A percentile compares a stretch with the other conserved stretches of the same genome.
phyloP scores from a whole-genome alignment of 305 asterid genomes.

The Stenogyne calaminthoides region DNA sequence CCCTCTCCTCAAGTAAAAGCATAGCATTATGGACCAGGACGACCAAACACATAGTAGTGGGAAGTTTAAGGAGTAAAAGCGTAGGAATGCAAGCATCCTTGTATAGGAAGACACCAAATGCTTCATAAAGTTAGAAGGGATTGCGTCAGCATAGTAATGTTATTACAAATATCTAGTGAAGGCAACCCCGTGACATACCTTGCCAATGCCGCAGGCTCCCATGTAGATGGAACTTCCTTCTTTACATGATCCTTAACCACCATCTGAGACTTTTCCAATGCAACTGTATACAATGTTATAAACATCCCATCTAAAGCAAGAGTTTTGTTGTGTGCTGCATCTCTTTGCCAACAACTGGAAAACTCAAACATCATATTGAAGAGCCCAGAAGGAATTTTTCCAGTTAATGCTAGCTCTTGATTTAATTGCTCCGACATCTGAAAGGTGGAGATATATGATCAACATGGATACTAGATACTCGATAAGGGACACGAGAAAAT shows the following conservation, averaged over 20 bases:
- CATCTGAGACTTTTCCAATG: slow-evolving; percentile 92
- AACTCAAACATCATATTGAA: slow-evolving; percentile 96
- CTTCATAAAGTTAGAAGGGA: slow-evolving; percentile 21
- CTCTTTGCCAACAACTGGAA: slow-evolving; percentile 96
- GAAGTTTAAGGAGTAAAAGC: slow-evolving; percentile 1
- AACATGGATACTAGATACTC: background rate
- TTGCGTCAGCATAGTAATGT: slow-evolving; percentile 6
- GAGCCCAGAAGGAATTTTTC: slow-evolving; percentile 94
- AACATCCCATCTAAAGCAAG: slow-evolving; percentile 95
- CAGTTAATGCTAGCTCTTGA: slow-evolving; percentile 82
- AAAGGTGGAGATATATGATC: slow-evolving; percentile 27
- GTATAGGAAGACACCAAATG: slow-evolving; percentile 2
- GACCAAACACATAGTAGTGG: slow-evolving; percentile 2
- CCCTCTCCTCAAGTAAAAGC: slow-evolving; percentile 5
- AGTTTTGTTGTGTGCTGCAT: slow-evolving; percentile 78
- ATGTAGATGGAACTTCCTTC: slow-evolving; percentile 86
- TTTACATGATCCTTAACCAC: slow-evolving; percentile 80
- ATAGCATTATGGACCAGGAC: background rate
- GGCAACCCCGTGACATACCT: slow-evolving; percentile 50
- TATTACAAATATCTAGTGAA: slow-evolving; percentile 26
- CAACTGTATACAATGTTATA: slow-evolving; percentile 81
- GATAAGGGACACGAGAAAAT: background rate
- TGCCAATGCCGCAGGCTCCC: slow-evolving; percentile 96
- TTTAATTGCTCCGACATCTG: slow-evolving; percentile 98
- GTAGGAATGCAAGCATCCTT: slow-evolving; percentile 6